Conservation (phyloP, 2,329 filamentous ascomycete genomes). For the Apiospora aurea region DNA sequence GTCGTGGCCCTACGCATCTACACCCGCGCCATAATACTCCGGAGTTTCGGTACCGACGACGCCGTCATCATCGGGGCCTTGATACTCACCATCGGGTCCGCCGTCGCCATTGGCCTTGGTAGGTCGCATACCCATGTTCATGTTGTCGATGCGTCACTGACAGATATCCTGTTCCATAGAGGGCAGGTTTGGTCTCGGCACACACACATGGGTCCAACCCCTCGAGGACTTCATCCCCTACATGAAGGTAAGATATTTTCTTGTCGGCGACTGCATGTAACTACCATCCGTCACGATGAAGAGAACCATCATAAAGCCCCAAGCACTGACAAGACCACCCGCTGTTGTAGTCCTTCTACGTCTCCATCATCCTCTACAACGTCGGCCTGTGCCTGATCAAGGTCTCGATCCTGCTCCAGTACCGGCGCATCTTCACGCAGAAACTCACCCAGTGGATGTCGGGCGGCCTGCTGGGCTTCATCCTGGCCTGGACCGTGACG, state of each 20-base stretch:
- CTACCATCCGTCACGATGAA: background rate
- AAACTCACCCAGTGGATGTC: conserved; percentile 35
- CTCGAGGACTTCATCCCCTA: conserved; percentile 31
- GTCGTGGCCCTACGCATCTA: conserved; percentile 35
- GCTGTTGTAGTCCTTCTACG: conserved; percentile 38
- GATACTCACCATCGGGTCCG: conserved; percentile 32
- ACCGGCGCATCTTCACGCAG: conserved; percentile 47
- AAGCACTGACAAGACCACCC: background rate
- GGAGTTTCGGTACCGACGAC: conserved; percentile 37
- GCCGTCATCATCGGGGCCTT: conserved; percentile 34
- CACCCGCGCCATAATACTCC: conserved; percentile 34
- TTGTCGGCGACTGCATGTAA: too few relatives aligned
- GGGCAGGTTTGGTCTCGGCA: conserved; percentile 35
- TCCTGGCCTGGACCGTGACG: conserved; percentile 39
- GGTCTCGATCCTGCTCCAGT: conserved; percentile 48
- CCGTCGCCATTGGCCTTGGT: conserved; percentile 37
- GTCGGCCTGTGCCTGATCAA: conserved; percentile 43
- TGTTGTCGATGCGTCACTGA: background rate
- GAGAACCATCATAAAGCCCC: background rate
- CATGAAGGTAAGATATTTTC: conserved; percentile 32
- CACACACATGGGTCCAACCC: conserved; percentile 32
- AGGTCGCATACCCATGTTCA: conserved; percentile 4
- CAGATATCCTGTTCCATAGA: conserved; percentile 31
- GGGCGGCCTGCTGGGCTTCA: conserved; percentile 36
- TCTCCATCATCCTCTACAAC: conserved; percentile 46